Evolutionary conservation across 75 land plant genomes (phyloP).

Genomic region (Cryptomeria japonica): DNA sequence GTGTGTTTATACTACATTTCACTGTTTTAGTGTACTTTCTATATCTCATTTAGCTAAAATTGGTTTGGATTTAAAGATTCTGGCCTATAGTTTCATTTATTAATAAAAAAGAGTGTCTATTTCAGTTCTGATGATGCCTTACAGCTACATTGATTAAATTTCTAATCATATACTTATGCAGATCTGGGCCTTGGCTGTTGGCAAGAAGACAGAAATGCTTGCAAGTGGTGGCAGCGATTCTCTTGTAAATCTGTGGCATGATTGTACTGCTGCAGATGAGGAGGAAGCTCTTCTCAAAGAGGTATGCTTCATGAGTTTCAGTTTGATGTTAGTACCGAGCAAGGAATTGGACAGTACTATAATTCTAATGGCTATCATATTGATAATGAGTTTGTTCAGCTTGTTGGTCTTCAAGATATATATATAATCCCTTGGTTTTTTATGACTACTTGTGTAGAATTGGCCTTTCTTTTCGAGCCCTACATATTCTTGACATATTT

Average conservation of each 20-base stretch:
- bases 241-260: conserved; percentile 83
- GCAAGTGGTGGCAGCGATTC: conserved; percentile 92
- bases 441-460: not conserved
- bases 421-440: not conserved
- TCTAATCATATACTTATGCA: conserved; percentile 17
- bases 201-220: conserved; percentile 69
- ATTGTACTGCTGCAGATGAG: conserved; percentile 80
- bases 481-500: not conserved
- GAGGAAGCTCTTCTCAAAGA: conserved; percentile 85
- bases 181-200: conserved; percentile 96
- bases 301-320: conserved; percentile 27
- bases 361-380: not conserved
- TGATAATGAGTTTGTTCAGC: not conserved
- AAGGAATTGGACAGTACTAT: not conserved
- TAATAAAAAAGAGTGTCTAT: not conserved
- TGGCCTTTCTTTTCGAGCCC: not conserved
- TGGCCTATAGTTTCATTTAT: not conserved
- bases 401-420: not conserved
- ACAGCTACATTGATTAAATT: not conserved
- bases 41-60: not conserved
- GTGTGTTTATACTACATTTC: not conserved
- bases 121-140: not conserved
- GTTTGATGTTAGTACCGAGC: not conserved
- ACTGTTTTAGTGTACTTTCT: not conserved
- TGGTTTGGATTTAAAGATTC: not conserved